Evolutionary conservation across 805 yeast genomes (phyloP).

Genomic region (Candida argentea): DNA sequence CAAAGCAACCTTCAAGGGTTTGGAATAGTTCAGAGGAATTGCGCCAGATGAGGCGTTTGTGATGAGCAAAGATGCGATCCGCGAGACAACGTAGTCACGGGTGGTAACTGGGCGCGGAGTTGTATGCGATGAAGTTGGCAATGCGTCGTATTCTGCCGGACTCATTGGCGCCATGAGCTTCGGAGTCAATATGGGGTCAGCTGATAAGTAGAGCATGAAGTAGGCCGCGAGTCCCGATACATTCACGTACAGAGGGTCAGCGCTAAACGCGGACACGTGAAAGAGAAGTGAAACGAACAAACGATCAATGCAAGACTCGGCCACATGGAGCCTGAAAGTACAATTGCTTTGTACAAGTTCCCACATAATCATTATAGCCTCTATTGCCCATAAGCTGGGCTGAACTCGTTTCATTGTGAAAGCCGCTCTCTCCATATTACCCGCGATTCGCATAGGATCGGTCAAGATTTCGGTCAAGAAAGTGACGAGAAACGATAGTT

Average conservation of each 20-base stretch:
- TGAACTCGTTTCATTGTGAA: slow-evolving; percentile 4
- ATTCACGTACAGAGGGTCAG: slow-evolving; percentile 22
- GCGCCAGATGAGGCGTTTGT: slow-evolving; percentile 4
- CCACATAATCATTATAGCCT: slow-evolving; percentile 59
- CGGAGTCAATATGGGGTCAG: slow-evolving; percentile 24
- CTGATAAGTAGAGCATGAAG: slow-evolving; percentile 40
- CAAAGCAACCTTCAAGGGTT: slow-evolving; percentile 31
- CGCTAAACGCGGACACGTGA: slow-evolving; percentile 42
- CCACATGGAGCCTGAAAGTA: slow-evolving; percentile 32
- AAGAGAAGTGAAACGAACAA: slow-evolving; percentile 44
- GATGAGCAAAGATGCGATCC: slow-evolving; percentile 37
- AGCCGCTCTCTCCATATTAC: slow-evolving; percentile 1
- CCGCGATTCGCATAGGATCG: slow-evolving; percentile 20
- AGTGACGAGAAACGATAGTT: slow-evolving; percentile 38
- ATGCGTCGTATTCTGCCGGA: slow-evolving; percentile 30
- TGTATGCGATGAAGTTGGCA: slow-evolving; percentile 47
- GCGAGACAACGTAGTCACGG: slow-evolving; percentile 54
- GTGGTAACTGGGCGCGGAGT: slow-evolving; percentile 37
- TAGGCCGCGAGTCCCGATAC: slow-evolving; percentile 42
- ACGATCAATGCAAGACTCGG: slow-evolving; percentile 40
- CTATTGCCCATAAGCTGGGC: slow-evolving; percentile 41
- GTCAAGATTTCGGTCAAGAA: slow-evolving; percentile 40
- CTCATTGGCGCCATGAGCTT: slow-evolving; percentile 38
- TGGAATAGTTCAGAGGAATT: slow-evolving; percentile 21
- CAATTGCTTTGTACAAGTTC: slow-evolving; percentile 69